Percentiles rank a stretch among this genome's conserved stretches.
These are phyloP conservation scores for Ceratobasidium sp. DNA, from an alignment of 1,284 basidiomycete species.

Conservation along the genomic window DNA sequence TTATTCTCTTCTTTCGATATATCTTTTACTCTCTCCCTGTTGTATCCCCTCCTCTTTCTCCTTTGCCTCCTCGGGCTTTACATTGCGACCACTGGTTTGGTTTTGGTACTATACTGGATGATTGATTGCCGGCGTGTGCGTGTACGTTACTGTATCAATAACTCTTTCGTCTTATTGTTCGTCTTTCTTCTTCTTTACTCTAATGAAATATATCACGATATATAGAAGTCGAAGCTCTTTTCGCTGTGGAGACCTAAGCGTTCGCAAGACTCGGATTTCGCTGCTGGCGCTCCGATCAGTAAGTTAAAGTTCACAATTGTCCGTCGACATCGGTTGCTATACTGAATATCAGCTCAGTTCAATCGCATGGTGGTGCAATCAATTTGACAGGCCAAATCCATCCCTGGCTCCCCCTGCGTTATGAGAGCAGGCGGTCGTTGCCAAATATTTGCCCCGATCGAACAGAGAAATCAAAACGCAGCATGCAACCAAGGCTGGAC, in stretches of 20 bases:
- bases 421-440: too few species aligned
- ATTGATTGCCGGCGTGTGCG: not conserved
- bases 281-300: not conserved
- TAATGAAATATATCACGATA: conserved; percentile 4
- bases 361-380: too few species aligned
- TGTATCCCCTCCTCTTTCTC: not conserved
- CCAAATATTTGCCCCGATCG: too few species aligned
- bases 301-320: conserved; percentile 2
- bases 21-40: not conserved
- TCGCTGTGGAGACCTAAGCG: not conserved
- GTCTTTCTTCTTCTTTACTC: not conserved
- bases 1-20: not conserved
- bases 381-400: too few species aligned
- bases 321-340: not conserved
- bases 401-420: too few species aligned
- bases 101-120: too few species aligned
- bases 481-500: too few species aligned
- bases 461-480: too few species aligned
- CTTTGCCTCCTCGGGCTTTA: not conserved
- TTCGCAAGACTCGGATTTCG: too few species aligned
- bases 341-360: not conserved
- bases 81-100: conserved; percentile 5
- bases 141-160: conserved; percentile 26
- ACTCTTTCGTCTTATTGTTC: conserved; percentile 12
- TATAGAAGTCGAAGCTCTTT: conserved; percentile 19